Evolutionary conservation across 345 rosid species (phyloP), one percentile per base, ranked within the genome.

Genomic region (Leavenworthia alabamica): DNA sequence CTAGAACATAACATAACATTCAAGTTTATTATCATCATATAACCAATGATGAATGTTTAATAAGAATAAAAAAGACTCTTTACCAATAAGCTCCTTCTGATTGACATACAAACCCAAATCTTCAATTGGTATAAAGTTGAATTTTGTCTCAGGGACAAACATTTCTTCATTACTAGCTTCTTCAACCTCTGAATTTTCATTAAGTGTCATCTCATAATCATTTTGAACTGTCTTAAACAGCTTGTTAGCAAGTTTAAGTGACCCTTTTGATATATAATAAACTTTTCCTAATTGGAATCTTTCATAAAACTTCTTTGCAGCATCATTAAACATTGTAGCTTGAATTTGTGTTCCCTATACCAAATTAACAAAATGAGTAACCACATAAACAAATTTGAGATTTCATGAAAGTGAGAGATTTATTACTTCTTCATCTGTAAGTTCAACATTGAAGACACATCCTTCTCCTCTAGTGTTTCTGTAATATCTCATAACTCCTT

Each of bases 301-400:
- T 0, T 84, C 95, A 66, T 26, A 85, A 62, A 89, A 92, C 67
- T 85, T 92, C 73, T 39, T 77, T 6, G 97, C 98, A 66, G 97
- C 97, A 35, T 82, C 97, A 40, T 92, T 92, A 48, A 92, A 92
- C 98, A 92, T 92, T 0, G 98, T 86, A 2, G 97, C 94, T 77
- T 86, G 97, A 56, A 92, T 92, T 60, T 92, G 96, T 5, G 97
- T 89, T 56, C 98, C 97, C 95, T 91, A 37, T 14, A 72, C 13
- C 15, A 19, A 52, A 23, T 8, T 2, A 55, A 42, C 10, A 42
- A 13, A 33, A 42, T 24, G 23, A 52, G 57, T 8, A 35, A 40
- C 22, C 14, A 6, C 3, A 16, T 3, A 2, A 36, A n/a, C 16
- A 54, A 45, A 3, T 11, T 8, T 10, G 68, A 43, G 17, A 61